Evolutionary conservation across 306 rosid species (phyloP).

Genomic region (Castanea sativa): DNA sequence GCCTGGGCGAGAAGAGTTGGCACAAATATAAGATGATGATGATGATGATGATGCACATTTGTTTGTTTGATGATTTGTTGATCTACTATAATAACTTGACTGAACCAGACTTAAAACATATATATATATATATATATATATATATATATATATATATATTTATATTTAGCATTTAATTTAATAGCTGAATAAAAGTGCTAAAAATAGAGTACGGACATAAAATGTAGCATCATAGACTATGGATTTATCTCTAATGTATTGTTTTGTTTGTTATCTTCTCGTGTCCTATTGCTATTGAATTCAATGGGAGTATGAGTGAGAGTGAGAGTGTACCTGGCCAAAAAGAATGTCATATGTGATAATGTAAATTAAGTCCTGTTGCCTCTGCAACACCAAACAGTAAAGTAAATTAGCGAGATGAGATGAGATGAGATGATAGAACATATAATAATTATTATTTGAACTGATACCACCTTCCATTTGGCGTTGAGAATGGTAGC

Average conservation of each 20-base stretch:
- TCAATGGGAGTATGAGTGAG: background rate
- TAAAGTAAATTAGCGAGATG: no score
- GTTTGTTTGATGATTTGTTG: background rate
- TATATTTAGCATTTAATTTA: no score
- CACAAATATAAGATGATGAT: background rate
- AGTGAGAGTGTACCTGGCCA: slow-evolving; percentile 56
- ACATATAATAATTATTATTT: background rate
- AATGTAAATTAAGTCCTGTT: slow-evolving; percentile 65
- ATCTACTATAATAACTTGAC: background rate
- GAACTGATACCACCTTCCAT: slow-evolving; percentile 65
- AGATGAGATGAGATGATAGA: background rate
- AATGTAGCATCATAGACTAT: no score
- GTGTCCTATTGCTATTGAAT: no score
- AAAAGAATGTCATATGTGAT: slow-evolving; percentile 83
- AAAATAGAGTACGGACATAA: no score
- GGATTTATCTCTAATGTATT: no score
- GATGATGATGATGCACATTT: background rate
- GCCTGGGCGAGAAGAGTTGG: slow-evolving; percentile 35
- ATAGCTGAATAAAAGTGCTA: no score
- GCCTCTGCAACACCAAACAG: slow-evolving; percentile 45
- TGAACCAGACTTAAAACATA: no score
- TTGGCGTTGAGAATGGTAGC: slow-evolving; percentile 52
- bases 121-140: no score
- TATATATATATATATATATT: no score
- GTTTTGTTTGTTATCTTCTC: no score